Base-by-base conservation (phyloP, 371 early-diverging fungal species). In the Gilbertella persicaria region DNA sequence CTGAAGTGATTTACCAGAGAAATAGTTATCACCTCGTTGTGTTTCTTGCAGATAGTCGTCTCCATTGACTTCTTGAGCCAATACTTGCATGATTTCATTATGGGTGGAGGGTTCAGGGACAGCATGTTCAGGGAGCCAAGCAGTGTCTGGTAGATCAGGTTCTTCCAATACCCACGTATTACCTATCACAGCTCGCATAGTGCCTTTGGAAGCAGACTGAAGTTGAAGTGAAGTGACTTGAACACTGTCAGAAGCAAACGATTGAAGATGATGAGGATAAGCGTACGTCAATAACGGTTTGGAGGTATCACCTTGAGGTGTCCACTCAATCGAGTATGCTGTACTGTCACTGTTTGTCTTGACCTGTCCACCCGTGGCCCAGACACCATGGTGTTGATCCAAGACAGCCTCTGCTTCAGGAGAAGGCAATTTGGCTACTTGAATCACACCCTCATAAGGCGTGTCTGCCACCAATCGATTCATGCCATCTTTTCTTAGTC, bases 1-100 rank as follows among this genome's bases (percentile, higher is more conserved):
- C 28, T 89, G 89, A 9, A 88, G 55, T 2, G 80, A 82, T 62
- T 91, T 91, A 58, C 91, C 91, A 20, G 83, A 82, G 60, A 88
- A 90, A 56, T 91, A 91, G 23, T 82, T 85, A 50, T 86, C 79
- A 35, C 58, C 65, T 14, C 73, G 60, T 25, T 64, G 41, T 0
- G 80, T 70, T 0, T 71, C 62, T 0, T 50, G 40, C 0, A 63
- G 62, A 57, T 79, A 79, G 29, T 88, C 73, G 13, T 50, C 25
- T 5, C 39, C 14, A 2, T 58, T 48, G 6, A 82, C 60, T 58
- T 82, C 83, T 25, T 65, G 53, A n/a, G 55, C 66, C 8, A 82
- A 44, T 13, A 53, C 17, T 0, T 40, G 59, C 43, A 78, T 61
- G 7, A 74, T 70, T n/a, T 69, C 73, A 37, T 75, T 68, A 8